Conservation (phyloP, 768 basidiomycete genomes). For the Naganishia friedmannii region DNA sequence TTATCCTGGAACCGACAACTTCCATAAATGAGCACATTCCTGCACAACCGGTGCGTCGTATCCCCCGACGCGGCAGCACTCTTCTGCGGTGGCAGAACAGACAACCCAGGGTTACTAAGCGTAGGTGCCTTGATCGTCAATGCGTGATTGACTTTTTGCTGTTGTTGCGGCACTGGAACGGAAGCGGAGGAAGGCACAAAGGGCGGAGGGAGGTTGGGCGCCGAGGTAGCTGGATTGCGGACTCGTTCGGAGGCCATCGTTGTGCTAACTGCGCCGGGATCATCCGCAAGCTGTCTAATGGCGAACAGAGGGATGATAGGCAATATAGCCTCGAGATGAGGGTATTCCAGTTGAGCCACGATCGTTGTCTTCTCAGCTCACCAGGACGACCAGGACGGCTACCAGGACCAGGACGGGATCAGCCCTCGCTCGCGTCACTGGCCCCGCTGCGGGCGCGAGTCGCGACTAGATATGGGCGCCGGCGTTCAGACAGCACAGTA, state of each 20-base stretch:
- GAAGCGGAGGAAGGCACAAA: slow-evolving; percentile 7
- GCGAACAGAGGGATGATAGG: background rate
- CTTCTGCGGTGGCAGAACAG: background rate
- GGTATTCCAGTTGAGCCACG: no score
- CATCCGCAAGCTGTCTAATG: background rate
- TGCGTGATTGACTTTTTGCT: slow-evolving; percentile 1
- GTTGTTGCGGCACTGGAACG: background rate
- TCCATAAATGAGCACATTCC: slow-evolving; percentile 90
- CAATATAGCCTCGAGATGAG: background rate
- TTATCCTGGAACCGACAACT: slow-evolving; percentile 49
- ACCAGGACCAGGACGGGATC: no score
- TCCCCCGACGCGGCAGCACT: slow-evolving; percentile 27
- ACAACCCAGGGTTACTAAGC: background rate
- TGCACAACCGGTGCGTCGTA: slow-evolving; percentile 67
- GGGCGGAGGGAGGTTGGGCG: background rate
- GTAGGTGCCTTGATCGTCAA: slow-evolving; percentile 20
- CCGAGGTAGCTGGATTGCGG: background rate
- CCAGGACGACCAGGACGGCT: no score
- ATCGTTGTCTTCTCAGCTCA: no score
- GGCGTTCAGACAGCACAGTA: no score
- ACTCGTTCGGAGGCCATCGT: slow-evolving; percentile 3
- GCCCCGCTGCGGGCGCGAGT: background rate
- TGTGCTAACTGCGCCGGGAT: background rate
- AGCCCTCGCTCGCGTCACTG: background rate
- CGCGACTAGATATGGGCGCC: background rate